These are phyloP conservation scores for Acer campestre DNA, from an alignment of 345 rosid species.

Conservation along the genomic window DNA sequence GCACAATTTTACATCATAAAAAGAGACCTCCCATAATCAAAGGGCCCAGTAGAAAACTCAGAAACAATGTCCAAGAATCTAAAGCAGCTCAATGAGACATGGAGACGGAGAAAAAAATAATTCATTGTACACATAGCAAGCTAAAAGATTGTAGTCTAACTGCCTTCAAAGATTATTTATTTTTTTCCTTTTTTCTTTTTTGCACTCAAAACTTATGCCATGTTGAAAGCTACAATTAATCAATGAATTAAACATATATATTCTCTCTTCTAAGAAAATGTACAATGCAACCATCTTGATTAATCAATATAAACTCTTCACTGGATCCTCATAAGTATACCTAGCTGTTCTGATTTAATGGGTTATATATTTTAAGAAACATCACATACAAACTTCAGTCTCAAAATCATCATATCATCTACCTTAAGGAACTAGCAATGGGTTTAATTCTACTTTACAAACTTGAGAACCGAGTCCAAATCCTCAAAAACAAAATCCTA, in stretches of 20 bases:
- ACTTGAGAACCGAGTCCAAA: not conserved
- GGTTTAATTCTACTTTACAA: not conserved
- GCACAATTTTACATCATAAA: slow-evolving; percentile 6
- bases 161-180: not conserved
- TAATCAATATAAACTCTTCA: slow-evolving; percentile 1
- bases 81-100: slow-evolving; percentile 3
- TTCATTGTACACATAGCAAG: not conserved
- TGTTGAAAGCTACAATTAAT: not conserved
- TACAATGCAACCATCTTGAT: not conserved
- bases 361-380: not conserved
- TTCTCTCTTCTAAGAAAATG: not conserved
- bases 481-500: not conserved
- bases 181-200: not conserved
- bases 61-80: not conserved
- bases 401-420: not conserved
- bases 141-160: not conserved
- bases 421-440: not conserved
- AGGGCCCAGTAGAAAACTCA: not conserved
- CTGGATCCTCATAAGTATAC: not conserved
- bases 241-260: not conserved
- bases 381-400: not conserved
- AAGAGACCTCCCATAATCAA: not conserved
- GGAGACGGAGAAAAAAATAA: not conserved
- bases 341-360: not conserved
- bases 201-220: not conserved